Base-by-base conservation (phyloP, 176 grass and related monocot species). In the Cenchrus fungigraminus region DNA sequence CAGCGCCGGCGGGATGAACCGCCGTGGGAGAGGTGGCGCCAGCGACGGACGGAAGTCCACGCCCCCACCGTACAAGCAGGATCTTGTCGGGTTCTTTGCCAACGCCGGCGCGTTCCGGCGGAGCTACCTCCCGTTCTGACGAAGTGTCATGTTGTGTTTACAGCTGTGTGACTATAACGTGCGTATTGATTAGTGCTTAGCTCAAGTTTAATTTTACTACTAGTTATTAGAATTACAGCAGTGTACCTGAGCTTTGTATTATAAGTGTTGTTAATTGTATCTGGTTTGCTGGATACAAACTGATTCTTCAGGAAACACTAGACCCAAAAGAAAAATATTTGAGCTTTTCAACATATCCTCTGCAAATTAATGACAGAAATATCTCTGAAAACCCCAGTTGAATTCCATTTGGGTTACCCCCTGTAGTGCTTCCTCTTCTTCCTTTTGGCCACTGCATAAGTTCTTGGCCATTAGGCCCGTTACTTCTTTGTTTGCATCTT, bases 51-150 rank as follows among this genome's bases (percentile, higher is more conserved):
- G 16, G 28, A 90, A 80, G 44, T 86, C 95, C 82, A 90, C 95
- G 79, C 95, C 95, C 61, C 85, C 95, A 2, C 95, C 91, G 29
- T 97, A 91, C 82, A 91, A 69, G 74, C 87, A 82, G 51, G 79
- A 93, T 56, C 74, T 95, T 40, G 84, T 95, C 52, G 91, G 82
- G 4, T 43, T 97, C 20, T 89, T 95, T 60, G 82, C 87, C 29
- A 91, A 63, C 87, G 79, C 84, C 68, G 84, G 86, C 68, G 89
- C 84, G 34, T 55, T 95, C 29, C 84, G 82, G 12, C 83, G 87
- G 19, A 91, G 60, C 43, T 90, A 87, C 20, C 83, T 87, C 49
- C 88, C 88, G 1, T 97, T 92, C 57, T 94, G 80, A 86, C 22
- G 40, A 6, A 14, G 47, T 6, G 6, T 80, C 29, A 40, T n/a